These are phyloP conservation scores for Anethum foeniculum DNA, from an alignment of 140 eudicot genomes.

Conservation along the genomic window DNA sequence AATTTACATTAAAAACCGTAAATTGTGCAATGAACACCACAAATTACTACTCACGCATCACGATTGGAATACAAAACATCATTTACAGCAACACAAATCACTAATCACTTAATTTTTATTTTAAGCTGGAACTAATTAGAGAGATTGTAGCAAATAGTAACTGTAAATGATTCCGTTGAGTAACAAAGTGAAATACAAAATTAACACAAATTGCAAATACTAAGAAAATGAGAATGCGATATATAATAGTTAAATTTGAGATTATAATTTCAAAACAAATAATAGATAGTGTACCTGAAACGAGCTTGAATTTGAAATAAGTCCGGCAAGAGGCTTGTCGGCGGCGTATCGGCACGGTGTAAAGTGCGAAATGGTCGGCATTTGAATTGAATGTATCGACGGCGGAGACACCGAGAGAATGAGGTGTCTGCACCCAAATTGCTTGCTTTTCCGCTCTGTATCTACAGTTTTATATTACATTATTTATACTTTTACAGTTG, in stretches of 20 bases:
- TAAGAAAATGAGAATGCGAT: background rate
- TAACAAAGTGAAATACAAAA: background rate
- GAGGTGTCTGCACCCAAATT: background rate
- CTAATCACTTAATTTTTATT: background rate
- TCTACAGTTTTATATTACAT: background rate
- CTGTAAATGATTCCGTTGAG: background rate
- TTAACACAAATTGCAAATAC: background rate
- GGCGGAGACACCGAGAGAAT: slow-evolving; percentile 6
- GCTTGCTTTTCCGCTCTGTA: background rate
- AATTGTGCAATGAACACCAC: background rate
- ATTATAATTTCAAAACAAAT: background rate
- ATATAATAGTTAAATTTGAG: background rate
- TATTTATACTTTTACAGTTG: background rate
- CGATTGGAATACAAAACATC: background rate
- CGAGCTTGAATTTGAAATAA: slow-evolving; percentile 9
- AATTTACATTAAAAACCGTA: background rate
- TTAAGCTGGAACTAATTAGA: background rate
- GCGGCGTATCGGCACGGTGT: slow-evolving; percentile 27
- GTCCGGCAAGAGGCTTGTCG: slow-evolving; percentile 16
- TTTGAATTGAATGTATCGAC: slow-evolving; percentile 12
- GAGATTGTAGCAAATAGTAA: background rate
- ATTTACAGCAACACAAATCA: background rate
- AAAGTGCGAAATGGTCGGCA: slow-evolving; percentile 35
- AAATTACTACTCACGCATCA: background rate
- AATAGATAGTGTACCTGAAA: slow-evolving; percentile 21